Base-by-base conservation (phyloP, 148 eudicot genomes). In the Rhododendron henanense region DNA sequence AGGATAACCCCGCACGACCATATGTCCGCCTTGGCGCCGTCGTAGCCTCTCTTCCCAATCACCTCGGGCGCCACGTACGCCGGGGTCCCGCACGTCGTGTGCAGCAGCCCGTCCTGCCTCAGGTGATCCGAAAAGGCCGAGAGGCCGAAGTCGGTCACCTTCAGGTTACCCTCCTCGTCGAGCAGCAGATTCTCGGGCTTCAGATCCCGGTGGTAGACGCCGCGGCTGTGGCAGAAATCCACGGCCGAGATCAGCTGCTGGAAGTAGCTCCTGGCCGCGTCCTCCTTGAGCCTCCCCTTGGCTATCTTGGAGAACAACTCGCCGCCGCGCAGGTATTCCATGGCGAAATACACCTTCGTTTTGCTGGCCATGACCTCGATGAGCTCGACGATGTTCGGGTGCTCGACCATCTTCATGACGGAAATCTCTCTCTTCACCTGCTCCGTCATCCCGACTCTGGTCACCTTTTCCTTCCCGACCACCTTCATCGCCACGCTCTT, bases 31-130 rank as follows among this genome's bases (percentile, higher is more conserved):
- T 92, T 95, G 1, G 96, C 90, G 1, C 98, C 98, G 47, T 95
- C 93, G 57, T 95, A 95, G 0, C 98, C 98, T 28, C 86, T 93
- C 57, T 90, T 93, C 10, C 92, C 93, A 57, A 95, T 89, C 39
- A 95, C 96, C 88, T 95, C 98, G 4, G 98, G 98, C 6, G 98
- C 95, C 0, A 93, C 98, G 35, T 95, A 95, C 18, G 95, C 95
- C 81, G 98, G 96, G 3, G 98, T 95, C 6, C 98, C 98, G 15
- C 98, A 95, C 37, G 94, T 89, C 2, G 98, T 95, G 85, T 89
- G 92, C 53, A 95, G 67, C 57, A 95, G 41, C 10, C 88, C 91
- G 71, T 92, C 92, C 71, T 87, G 84, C 37, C 92, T 55, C 37
- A 88, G 81, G 45, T 91, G 93, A 11, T 88, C 93, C 0, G 90